Base-by-base conservation (phyloP, 2,329 filamentous ascomycete genomes). In the Neonectria faginata region DNA sequence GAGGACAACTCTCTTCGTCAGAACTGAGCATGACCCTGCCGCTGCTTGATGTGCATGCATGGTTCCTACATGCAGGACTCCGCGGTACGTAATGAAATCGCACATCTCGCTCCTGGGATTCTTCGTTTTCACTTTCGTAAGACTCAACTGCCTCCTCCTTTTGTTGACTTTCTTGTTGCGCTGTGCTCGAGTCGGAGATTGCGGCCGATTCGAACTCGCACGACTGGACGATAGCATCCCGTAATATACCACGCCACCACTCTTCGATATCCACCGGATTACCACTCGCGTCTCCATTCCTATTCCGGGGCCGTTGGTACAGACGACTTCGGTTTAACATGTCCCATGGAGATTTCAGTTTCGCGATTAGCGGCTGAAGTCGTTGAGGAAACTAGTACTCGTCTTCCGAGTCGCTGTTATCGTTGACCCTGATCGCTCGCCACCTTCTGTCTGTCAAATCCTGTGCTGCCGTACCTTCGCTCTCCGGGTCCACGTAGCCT, bases 401-500 rank as follows among this genome's bases (percentile, higher is more conserved):
- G 55, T 93, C 91, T 57, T 94, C 92, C 33, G 89, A 92, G 74
- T 95, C 92, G 68, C 90, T 92, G 44, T 83, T 79, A 51, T 95
- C 92, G 69, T 96, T 91, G 2, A 91, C 89, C 62, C 94, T 79
- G 25, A 97, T 83, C 2, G 92, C 91, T 62, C 93, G 87, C 78
- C 94, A 97, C 68, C 92, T 84, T 65, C 93, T 85, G 63, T 88
- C 91, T 1, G 92, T 91, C 65, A 99, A 81, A 75, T 98, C 95
- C 74, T 97, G 93, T 75, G 97, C 94, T 22, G 98, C 83, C 0
- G 95, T 94, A 2, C 94, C 94, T 73, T 97, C 93, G 57, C 89
- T 91, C 75, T 97, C 94, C 0, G 92, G 90, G 74, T 98, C 94
- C 41, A 94, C 85, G 75, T 97, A 98, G 3, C 95, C 94, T 70